Evolutionary conservation across 208 protist species (phyloP).

Genomic region (Histomonas meleagridis): DNA sequence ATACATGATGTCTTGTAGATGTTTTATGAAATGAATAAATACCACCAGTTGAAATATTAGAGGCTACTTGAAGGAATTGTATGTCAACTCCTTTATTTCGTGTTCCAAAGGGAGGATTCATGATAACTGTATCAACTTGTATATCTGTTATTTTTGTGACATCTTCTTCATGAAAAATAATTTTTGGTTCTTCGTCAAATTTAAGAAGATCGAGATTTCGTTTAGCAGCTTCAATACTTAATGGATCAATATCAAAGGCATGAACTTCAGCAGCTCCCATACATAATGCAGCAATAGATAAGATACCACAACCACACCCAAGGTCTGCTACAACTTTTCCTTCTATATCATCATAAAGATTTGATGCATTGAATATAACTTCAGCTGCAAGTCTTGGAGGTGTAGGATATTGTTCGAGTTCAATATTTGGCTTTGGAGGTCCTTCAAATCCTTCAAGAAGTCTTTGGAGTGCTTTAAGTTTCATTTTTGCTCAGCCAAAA

Average conservation of each 20-base stretch:
- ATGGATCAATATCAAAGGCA: slow-evolving; percentile 34
- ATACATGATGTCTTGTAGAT: slow-evolving; percentile 38
- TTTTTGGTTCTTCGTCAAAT: slow-evolving; percentile 7
- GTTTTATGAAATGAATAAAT: slow-evolving; percentile 46
- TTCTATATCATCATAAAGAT: slow-evolving; percentile 32
- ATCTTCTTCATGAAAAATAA: slow-evolving; percentile 36
- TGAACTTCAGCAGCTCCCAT: slow-evolving; percentile 22
- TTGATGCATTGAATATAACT: slow-evolving; percentile 15
- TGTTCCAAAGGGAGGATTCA: slow-evolving; percentile 45
- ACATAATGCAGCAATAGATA: slow-evolving; percentile 24
- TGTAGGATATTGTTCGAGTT: slow-evolving; percentile 49
- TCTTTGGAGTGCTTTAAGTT: slow-evolving; percentile 42
- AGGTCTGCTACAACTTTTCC: slow-evolving; percentile 40
- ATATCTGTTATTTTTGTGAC: slow-evolving; percentile 4
- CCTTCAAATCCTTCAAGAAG: slow-evolving; percentile 42
- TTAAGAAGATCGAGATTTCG: slow-evolving; percentile 34
- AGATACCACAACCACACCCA: slow-evolving; percentile 37
- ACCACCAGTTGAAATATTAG: slow-evolving; percentile 13
- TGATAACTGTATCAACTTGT: slow-evolving; percentile 40
- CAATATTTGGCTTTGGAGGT: slow-evolving; percentile 45
- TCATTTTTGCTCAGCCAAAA: too few relatives aligned
- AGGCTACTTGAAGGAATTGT: slow-evolving; percentile 33
- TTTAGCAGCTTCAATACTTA: slow-evolving; percentile 30
- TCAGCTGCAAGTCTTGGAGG: slow-evolving; percentile 40
- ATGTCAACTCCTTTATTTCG: slow-evolving; percentile 40